A percentile compares a stretch with the other conserved stretches of the same genome.
These are phyloP conservation scores for Tricholoma bakamatsutake DNA, from an alignment of 768 basidiomycete genomes.

Conservation along the genomic window DNA sequence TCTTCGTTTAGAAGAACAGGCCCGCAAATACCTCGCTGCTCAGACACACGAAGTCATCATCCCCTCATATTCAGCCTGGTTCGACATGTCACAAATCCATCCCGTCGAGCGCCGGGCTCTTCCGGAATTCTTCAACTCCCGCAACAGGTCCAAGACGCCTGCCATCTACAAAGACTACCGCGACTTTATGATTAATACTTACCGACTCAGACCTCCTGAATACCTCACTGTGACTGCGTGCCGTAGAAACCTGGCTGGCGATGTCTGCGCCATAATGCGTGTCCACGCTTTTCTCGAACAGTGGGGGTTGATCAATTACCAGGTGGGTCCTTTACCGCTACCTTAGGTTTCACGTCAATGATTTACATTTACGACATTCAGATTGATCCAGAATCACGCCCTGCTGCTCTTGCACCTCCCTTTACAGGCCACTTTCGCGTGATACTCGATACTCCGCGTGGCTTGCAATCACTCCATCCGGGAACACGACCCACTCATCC, in stretches of 20 bases:
- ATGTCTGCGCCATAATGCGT: conserved; percentile 98
- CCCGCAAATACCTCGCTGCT: conserved; percentile 89
- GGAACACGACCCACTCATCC: conserved; percentile 57
- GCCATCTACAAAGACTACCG: conserved; percentile 98
- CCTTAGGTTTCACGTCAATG: conserved; percentile 1
- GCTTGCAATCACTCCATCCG: conserved; percentile 88
- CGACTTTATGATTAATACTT: conserved; percentile 99
- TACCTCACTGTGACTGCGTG: conserved; percentile 98
- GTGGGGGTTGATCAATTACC: conserved; percentile 99
- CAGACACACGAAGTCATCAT: conserved; percentile 97
- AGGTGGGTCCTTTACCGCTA: conserved; percentile 45
- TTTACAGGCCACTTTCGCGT: conserved; percentile 99
- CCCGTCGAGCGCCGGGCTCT: conserved; percentile 87
- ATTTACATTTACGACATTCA: conserved; percentile 23
- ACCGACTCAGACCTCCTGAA: conserved; percentile 87
- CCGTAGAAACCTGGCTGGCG: conserved; percentile 91
- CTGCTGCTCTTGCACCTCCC: conserved; percentile 90
- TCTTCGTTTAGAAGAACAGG: conserved; percentile 76
- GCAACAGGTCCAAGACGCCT: conserved; percentile 93
- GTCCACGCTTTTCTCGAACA: conserved; percentile 98
- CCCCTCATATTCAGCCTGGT: conserved; percentile 97
- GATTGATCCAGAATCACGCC: conserved; percentile 97
- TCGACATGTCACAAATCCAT: conserved; percentile 91
- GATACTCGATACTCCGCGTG: conserved; percentile 93
- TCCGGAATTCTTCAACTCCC: conserved; percentile 97